A percentile compares a stretch with the other conserved stretches of the same genome.
phyloP scores from a whole-genome alignment of 257 asterid genomes.

The Gentiana dahurica region DNA sequence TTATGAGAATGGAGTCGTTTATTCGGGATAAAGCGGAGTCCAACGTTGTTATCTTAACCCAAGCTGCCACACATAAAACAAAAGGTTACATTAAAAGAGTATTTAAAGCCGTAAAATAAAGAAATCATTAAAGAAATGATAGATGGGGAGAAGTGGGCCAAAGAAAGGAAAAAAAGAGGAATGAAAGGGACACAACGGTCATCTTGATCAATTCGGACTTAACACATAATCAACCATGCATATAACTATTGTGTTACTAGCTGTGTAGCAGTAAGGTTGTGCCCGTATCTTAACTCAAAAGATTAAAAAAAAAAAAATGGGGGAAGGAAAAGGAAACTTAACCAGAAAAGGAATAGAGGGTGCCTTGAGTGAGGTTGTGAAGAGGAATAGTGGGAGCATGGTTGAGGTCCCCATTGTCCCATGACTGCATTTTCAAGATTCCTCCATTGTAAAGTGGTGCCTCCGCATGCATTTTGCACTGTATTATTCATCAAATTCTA shows the following conservation, averaged over 20 bases:
- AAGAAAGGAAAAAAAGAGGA: no score
- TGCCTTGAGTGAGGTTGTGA: conserved; percentile 27
- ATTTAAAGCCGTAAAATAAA: no score
- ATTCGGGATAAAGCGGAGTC: conserved; percentile 13
- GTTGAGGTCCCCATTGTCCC: conserved; percentile 11
- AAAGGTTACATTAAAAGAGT: conserved; percentile 16
- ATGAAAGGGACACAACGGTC: no score
- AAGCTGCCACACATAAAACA: conserved; percentile 46
- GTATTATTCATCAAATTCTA: background rate
- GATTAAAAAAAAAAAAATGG: no score
- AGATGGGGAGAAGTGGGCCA: no score
- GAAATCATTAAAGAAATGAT: no score
- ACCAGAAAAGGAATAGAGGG: conserved; percentile 61
- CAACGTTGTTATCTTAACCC: conserved; percentile 43
- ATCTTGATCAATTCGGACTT: no score
- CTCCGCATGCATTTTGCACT: conserved; percentile 57
- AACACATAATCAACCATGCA: no score
- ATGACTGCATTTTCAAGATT: conserved; percentile 26
- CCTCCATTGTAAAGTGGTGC: conserved; percentile 67
- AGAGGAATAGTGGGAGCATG: conserved; percentile 24
- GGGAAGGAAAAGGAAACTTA: background rate
- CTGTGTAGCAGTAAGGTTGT: no score
- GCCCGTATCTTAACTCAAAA: background rate
- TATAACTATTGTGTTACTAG: no score
- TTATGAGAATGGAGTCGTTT: conserved; percentile 23